Percentiles rank a stretch among this genome's conserved stretches.
Conservation (phyloP, 257 asterid genomes). For the Penstemon barbatus region DNA sequence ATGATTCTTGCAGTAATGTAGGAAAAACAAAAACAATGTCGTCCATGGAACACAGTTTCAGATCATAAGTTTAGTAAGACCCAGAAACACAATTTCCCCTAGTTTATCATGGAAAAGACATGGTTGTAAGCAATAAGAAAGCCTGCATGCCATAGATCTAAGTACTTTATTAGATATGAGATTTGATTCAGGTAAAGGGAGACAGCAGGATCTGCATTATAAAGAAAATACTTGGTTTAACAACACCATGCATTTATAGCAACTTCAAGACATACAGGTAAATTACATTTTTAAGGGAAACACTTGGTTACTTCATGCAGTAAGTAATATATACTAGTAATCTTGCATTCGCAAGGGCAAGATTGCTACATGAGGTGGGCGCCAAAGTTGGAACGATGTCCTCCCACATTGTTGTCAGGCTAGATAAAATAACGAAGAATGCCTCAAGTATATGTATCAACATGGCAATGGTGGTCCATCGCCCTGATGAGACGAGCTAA, state of each 20-base stretch:
- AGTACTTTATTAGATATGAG: background rate
- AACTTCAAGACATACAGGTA: too few species aligned
- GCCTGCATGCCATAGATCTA: background rate
- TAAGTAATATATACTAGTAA: background rate
- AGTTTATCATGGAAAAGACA: background rate
- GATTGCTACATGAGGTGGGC: background rate
- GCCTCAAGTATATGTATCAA: conserved; percentile 11
- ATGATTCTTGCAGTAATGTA: conserved; percentile 19
- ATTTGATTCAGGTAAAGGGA: background rate
- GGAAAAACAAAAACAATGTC: conserved; percentile 4
- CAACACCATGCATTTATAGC: too few species aligned
- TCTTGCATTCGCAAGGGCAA: background rate
- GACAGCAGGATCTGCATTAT: background rate
- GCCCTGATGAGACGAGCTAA: conserved; percentile 5
- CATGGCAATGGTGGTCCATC: conserved; percentile 6
- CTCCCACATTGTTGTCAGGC: conserved; percentile 3
- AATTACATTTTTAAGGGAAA: too few species aligned
- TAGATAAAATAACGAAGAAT: background rate
- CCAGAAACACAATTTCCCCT: background rate
- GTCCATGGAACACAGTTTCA: conserved; percentile 6
- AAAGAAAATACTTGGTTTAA: too few species aligned
- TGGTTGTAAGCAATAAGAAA: background rate
- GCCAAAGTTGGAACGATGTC: background rate
- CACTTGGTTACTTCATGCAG: too few species aligned
- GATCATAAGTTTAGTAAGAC: conserved; percentile 4